Conservation (phyloP, 2,329 filamentous ascomycete genomes). For the Lachnellula suecica region DNA sequence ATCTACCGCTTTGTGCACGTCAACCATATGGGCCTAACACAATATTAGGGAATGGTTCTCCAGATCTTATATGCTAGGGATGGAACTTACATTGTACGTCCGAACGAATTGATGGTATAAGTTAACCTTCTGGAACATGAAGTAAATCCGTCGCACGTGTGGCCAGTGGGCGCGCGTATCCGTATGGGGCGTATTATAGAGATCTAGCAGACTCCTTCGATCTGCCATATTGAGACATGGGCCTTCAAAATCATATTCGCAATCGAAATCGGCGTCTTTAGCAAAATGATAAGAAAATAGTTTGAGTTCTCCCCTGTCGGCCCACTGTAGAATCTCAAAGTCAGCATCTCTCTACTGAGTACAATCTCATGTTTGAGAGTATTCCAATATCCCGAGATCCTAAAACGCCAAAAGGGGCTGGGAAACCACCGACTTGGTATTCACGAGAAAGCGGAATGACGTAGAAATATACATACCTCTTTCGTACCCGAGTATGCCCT, state of each 20-base stretch:
- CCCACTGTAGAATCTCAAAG: too few species aligned
- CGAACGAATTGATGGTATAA: neutral
- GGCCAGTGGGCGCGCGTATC: neutral
- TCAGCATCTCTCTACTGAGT: too few species aligned
- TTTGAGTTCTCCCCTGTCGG: too few species aligned
- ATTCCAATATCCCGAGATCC: too few species aligned
- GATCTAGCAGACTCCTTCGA: too few species aligned
- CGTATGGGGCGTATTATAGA: neutral
- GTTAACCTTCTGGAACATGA: neutral
- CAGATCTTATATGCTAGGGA: too few species aligned
- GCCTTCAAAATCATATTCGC: slow-evolving; percentile 8
- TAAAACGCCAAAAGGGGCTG: too few species aligned
- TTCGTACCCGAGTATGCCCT: neutral
- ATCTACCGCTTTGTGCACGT: neutral
- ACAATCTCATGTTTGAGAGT: too few species aligned
- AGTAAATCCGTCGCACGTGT: slow-evolving; percentile 6
- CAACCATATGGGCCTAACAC: neutral
- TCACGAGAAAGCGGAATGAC: slow-evolving; percentile 2
- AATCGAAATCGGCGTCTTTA: too few species aligned
- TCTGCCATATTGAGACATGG: slow-evolving; percentile 6
- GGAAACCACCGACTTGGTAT: slow-evolving; percentile 12
- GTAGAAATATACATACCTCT: neutral
- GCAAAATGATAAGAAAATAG: too few species aligned
- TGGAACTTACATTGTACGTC: slow-evolving; percentile 5
- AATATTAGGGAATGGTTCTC: slow-evolving; percentile 3